phyloP scores from a whole-genome alignment of 2,329 filamentous ascomycete species.

The Cladorrhinum sp. region DNA sequence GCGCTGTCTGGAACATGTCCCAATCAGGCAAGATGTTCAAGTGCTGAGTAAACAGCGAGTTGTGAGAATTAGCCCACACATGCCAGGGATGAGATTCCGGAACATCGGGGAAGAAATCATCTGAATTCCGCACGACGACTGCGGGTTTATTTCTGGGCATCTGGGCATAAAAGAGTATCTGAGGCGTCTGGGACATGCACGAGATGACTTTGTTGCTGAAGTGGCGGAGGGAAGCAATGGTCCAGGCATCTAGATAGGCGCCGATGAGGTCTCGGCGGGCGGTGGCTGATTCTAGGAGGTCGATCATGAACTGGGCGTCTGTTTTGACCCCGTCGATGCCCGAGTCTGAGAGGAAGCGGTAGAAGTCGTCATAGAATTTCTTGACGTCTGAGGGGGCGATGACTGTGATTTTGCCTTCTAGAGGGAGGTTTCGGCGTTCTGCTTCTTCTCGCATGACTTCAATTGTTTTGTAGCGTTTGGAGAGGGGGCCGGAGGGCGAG shows the following conservation, averaged over 20 bases:
- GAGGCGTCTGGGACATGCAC: slow-evolving; percentile 91
- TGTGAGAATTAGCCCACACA: slow-evolving; percentile 91
- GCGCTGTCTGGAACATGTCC: slow-evolving; percentile 67
- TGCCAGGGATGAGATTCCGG: slow-evolving; percentile 88
- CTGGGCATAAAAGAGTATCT: slow-evolving; percentile 81
- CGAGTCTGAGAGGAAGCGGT: slow-evolving; percentile 68
- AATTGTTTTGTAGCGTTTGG: slow-evolving; percentile 73
- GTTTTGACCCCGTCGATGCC: slow-evolving; percentile 90
- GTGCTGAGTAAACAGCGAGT: slow-evolving; percentile 75
- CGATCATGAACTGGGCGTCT: slow-evolving; percentile 87
- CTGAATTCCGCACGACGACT: slow-evolving; percentile 79
- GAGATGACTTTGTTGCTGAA: slow-evolving; percentile 78
- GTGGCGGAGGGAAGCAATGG: slow-evolving; percentile 69
- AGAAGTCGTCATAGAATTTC: slow-evolving; percentile 88
- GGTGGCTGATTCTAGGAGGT: slow-evolving; percentile 66
- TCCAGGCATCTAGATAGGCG: slow-evolving; percentile 84
- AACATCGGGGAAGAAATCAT: slow-evolving; percentile 86
- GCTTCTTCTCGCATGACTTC: slow-evolving; percentile 51
- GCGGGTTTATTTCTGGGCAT: slow-evolving; percentile 71
- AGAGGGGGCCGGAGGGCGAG: slow-evolving; percentile 69
- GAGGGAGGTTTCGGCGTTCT: slow-evolving; percentile 44
- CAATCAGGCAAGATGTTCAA: slow-evolving; percentile 84
- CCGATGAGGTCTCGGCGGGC: slow-evolving; percentile 69
- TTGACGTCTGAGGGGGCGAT: slow-evolving; percentile 71
- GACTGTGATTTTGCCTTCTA: slow-evolving; percentile 66